Evolutionary conservation across 2,329 filamentous ascomycete genomes (phyloP).

Genomic region (Periconia digitata): DNA sequence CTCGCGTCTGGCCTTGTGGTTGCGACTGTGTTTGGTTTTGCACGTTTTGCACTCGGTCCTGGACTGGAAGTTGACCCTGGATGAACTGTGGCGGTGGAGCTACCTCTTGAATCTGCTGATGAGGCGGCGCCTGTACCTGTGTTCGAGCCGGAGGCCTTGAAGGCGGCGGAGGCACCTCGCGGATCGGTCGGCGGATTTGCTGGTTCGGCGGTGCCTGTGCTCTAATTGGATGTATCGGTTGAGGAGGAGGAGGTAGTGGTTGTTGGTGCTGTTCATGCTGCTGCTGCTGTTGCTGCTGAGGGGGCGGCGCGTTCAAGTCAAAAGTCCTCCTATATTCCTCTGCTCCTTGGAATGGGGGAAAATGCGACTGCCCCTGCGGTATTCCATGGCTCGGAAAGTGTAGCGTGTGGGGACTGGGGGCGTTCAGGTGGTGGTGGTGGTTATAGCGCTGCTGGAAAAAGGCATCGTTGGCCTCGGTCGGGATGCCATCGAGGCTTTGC

Average conservation of each 20-base stretch:
- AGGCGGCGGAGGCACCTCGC: conserved; percentile 14
- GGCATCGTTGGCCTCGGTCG: conserved; percentile 25
- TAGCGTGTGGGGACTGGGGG: conserved; percentile 17
- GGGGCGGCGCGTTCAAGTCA: conserved; percentile 21
- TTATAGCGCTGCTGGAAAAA: conserved; percentile 26
- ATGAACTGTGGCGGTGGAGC: conserved; percentile 10
- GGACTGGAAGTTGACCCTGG: conserved; percentile 11
- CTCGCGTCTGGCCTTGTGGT: conserved; percentile 7
- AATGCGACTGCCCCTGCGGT: conserved; percentile 21
- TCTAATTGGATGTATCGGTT: not conserved
- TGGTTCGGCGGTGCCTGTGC: not conserved
- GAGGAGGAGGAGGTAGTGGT: not conserved
- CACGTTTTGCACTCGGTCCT: conserved; percentile 5
- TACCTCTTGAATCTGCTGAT: conserved; percentile 14
- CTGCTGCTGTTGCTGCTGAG: conserved; percentile 15
- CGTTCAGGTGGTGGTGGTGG: conserved; percentile 6
- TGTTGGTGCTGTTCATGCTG: conserved; percentile 18
- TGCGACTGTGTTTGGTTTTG: conserved; percentile 26
- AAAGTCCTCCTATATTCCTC: conserved; percentile 27
- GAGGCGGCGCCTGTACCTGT: conserved; percentile 15
- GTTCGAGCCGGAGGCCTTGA: conserved; percentile 14
- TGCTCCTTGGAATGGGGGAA: conserved; percentile 22
- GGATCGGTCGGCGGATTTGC: conserved; percentile 5
- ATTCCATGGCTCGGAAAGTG: conserved; percentile 41
- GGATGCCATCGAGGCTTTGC: conserved; percentile 44